Base-by-base conservation (phyloP, 805 yeast species). In the Nadsonia fulvescens region DNA sequence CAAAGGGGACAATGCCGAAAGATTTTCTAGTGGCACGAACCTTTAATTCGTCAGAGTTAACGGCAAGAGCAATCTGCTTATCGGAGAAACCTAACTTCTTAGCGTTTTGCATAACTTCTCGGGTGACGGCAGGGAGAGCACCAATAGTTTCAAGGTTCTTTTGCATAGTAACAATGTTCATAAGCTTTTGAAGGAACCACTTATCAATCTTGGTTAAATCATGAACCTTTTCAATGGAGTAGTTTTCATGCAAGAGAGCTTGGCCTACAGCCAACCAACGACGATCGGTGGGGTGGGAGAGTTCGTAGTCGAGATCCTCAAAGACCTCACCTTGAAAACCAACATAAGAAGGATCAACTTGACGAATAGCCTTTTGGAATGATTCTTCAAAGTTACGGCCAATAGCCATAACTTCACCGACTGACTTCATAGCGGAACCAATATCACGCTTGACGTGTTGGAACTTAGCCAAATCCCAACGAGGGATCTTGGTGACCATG, bases 341-440 rank as follows among this genome's bases (percentile, higher is more conserved):
- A 43, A 79, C 50, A 37, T 66, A 70, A 3, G 91, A 71, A 21
- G 95, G 94, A 46, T 82, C 95, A 35, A 82, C 79, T 54, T 83
- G 93, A 58, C 98, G 73, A 38, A 86, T 71, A 22, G 96, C 96
- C 63, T 86, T 86, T 61, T 89, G 95, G 64, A 86, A 74, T 18
- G 94, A 76, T 58, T 86, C 98, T 60, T 86, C 98, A 49, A 86
- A 86, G 37, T 72, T 86, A 58, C 98, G 74, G 47, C 98, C 98
- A 47, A 86, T 89, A 23, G 94, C 91, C 98, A 86, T 86, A 32
- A 86, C 98, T 56, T 86, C 98, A 53, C 98, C 98, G 30, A 86
- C 98, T 32, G 95, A 83, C 55, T 86, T 86, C 98, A 86, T 86
- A 22, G 95, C 71, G 6, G 93, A 78, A 24, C 94, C 93, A 47